Evolutionary conservation across 2,329 filamentous ascomycete genomes (phyloP), one percentile per base, ranked within the genome.

Genomic region (Aspergillus pseudonomiae): DNA sequence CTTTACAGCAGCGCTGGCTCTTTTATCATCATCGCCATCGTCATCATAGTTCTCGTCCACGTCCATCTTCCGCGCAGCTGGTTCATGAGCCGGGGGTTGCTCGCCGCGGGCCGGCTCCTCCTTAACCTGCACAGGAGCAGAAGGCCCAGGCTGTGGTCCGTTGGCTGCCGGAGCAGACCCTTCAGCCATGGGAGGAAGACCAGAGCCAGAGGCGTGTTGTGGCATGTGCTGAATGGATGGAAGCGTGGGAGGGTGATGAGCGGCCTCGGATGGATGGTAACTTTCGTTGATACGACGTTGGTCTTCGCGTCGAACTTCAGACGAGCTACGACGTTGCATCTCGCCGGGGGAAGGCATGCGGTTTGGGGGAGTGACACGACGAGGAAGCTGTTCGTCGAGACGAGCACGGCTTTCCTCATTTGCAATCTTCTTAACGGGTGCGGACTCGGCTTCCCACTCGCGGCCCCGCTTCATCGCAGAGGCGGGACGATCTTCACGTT

Each of bases 41-140:
- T 98, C 94, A 76, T 98, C 94, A 73, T 99, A 98, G 76, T 98
- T 91, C 77, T 99, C 95, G 70, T 99, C 94, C 24, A 98, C 92
- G 7, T 98, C 94, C 88, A 99, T 96, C 79, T 96, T 96, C 26
- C 95, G 86, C 24, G 93, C 93, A 39, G 95, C 93, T 59, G 93
- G 92, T 80, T 98, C 94, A 63, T 89, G 89, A 21, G 84, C 78
- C 24, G 84, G 81, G 2, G 84, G 78, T 32, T 85, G 78, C 65
- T 83, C 81, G 41, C 74, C 77, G 59, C 78, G 84, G 65, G 74
- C 69, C 39, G 77, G 62, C 32, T 93, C 90, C 67, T 92, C 86
- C 61, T 78, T 65, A 77, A 81, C 74, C 81, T 85, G 66, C 81
- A 88, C 76, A 86, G 89, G 32, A 79, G 80, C 68, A 14, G 73